A percentile compares a stretch with the other conserved stretches of the same genome.
These are phyloP conservation scores for Astragalus membranaceus DNA, from an alignment of 306 rosid species.

Conservation along the genomic window DNA sequence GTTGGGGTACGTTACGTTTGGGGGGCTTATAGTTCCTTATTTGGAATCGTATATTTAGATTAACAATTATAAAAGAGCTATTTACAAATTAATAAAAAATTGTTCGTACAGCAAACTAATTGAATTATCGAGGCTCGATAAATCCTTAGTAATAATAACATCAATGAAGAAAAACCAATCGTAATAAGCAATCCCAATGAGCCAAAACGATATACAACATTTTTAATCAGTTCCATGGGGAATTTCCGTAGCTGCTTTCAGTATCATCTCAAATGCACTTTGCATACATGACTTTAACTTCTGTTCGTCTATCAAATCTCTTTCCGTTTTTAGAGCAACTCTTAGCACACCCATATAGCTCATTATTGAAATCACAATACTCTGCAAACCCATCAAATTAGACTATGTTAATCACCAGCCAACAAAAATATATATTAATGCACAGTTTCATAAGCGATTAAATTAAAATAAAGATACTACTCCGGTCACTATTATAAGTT, in stretches of 20 bases:
- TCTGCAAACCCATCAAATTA: constrained; percentile 29
- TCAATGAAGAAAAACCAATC: background rate
- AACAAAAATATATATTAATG: no score
- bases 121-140: no score
- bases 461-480: no score
- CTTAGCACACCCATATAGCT: constrained; percentile 51
- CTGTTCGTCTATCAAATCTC: constrained; percentile 32
- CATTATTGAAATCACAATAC: constrained; percentile 35
- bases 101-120: no score
- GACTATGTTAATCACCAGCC: background rate
- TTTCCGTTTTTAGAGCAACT: constrained; percentile 32
- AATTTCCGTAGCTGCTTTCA: constrained; percentile 23
- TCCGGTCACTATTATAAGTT: no score
- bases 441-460: no score
- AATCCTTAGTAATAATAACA: background rate
- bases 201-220: background rate
- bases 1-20: no score
- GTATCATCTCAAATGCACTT: constrained; percentile 33
- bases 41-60: no score
- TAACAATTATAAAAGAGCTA: no score
- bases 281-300: constrained; percentile 40
- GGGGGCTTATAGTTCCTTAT: no score
- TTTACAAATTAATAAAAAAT: no score
- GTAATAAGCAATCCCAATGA: background rate
- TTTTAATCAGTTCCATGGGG: background rate